Conservation (phyloP, 257 asterid species). For the Scutellaria baicalensis region DNA sequence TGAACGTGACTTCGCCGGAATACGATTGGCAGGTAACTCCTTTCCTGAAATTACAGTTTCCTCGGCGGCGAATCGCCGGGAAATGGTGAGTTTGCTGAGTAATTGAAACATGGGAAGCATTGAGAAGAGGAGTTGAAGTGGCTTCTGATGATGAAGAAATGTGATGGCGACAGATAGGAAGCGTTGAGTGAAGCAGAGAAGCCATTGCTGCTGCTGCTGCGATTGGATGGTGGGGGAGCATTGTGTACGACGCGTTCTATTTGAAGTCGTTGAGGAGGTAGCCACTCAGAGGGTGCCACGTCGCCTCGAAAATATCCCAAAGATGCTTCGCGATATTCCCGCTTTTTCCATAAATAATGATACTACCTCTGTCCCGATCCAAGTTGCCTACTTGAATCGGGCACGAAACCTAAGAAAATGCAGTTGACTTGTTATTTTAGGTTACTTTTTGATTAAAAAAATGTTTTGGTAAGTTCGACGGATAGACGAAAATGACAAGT, state of each 20-base stretch:
- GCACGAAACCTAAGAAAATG: too few relatives aligned
- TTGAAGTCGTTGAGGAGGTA: not conserved
- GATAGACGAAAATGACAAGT: too few relatives aligned
- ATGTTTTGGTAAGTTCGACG: too few relatives aligned
- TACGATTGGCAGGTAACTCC: conserved; percentile 31
- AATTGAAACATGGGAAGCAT: conserved; percentile 1
- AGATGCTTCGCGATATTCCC: not conserved
- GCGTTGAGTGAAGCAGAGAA: conserved; percentile 39
- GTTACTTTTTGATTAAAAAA: too few relatives aligned
- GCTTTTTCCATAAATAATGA: too few relatives aligned
- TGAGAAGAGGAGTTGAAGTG: not conserved
- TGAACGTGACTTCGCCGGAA: conserved; percentile 28
- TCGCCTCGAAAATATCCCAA: not conserved
- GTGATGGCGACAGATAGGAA: conserved; percentile 30
- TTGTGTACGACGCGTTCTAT: not conserved
- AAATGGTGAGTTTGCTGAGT: not conserved
- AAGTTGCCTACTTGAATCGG: too few relatives aligned
- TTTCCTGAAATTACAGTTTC: conserved; percentile 13
- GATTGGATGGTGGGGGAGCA: conserved; percentile 15
- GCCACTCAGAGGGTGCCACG: conserved; percentile 14
- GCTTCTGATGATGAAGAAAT: conserved; percentile 16
- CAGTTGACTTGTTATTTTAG: too few relatives aligned
- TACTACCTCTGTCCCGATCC: too few relatives aligned
- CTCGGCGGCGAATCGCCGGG: conserved; percentile 2
- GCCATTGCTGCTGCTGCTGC: conserved; percentile 41